Conservation (phyloP, 1,139 yeast species). For the Protomyces pachydermus region DNA sequence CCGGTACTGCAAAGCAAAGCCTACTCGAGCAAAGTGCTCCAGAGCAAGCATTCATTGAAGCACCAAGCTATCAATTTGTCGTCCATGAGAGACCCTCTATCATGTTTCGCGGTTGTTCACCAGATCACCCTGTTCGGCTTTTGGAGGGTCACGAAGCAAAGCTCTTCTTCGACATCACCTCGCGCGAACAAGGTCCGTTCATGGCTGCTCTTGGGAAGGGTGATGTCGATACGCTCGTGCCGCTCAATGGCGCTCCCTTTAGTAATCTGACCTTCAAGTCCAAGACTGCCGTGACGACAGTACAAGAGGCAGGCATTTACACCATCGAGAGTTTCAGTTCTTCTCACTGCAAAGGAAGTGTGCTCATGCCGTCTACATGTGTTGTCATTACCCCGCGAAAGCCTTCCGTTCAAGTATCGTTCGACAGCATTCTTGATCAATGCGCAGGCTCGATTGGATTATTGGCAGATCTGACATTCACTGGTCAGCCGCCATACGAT, state of each 20-base stretch:
- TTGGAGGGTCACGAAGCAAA: conserved; percentile 36
- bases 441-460: conserved; percentile 93
- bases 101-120: conserved; percentile 40
- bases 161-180: not conserved
- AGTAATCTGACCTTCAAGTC: conserved; percentile 26
- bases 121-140: conserved; percentile 39
- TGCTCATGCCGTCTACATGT: conserved; percentile 47
- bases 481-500: conserved; percentile 78
- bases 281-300: conserved; percentile 34
- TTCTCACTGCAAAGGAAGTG: conserved; percentile 59
- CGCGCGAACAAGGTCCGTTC: conserved; percentile 6
- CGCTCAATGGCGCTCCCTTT: conserved; percentile 10
- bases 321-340: conserved; percentile 51
- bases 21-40: not conserved
- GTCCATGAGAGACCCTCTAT: conserved; percentile 62
- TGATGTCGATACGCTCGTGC: not conserved
- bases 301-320: conserved; percentile 51
- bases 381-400: conserved; percentile 47
- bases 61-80: conserved; percentile 47
- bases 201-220: conserved; percentile 1
- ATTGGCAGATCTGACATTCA: conserved; percentile 57
- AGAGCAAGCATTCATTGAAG: conserved; percentile 3
- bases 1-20: conserved; percentile 26
- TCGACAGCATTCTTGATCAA: conserved; percentile 61
- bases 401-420: conserved; percentile 45